Conservation (phyloP, 2,329 filamentous ascomycete species). For the Neopestalotiopsis clavispora region DNA sequence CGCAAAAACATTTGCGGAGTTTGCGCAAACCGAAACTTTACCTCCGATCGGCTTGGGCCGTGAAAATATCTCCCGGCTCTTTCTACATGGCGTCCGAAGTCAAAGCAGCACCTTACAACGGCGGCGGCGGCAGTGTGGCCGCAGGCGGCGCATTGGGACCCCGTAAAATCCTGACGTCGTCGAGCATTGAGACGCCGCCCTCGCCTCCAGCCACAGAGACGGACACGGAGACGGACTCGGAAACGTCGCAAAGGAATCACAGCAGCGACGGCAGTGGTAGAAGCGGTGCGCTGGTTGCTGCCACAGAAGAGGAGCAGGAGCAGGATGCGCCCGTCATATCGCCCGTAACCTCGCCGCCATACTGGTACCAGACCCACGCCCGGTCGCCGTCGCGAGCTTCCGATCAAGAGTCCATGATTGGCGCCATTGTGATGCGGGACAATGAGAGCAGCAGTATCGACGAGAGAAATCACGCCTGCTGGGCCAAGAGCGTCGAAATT, state of each 20-base stretch:
- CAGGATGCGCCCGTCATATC: slow-evolving; percentile 9
- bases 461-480: slow-evolving; percentile 55
- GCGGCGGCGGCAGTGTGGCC: not conserved
- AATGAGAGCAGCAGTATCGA: slow-evolving; percentile 60
- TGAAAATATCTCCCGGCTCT: not conserved
- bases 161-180: slow-evolving; percentile 8
- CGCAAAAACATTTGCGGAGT: not conserved
- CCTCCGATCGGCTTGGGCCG: not conserved
- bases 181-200: slow-evolving; percentile 18
- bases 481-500: slow-evolving; percentile 67
- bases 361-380: slow-evolving; percentile 43
- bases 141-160: not conserved
- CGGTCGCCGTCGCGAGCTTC: slow-evolving; percentile 44
- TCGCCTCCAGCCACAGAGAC: slow-evolving; percentile 16
- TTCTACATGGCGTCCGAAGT: slow-evolving; percentile 1
- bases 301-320: not conserved
- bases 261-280: not conserved
- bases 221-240: slow-evolving; percentile 25
- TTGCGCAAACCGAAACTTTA: not conserved
- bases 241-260: slow-evolving; percentile 20
- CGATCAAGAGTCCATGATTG: slow-evolving; percentile 47
- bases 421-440: slow-evolving; percentile 66
- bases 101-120: not conserved
- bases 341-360: slow-evolving; percentile 42
- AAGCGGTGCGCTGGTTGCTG: not conserved